Evolutionary conservation across 768 basidiomycete species (phyloP), one percentile per base, ranked within the genome.

Genomic region (Collybia nuda): DNA sequence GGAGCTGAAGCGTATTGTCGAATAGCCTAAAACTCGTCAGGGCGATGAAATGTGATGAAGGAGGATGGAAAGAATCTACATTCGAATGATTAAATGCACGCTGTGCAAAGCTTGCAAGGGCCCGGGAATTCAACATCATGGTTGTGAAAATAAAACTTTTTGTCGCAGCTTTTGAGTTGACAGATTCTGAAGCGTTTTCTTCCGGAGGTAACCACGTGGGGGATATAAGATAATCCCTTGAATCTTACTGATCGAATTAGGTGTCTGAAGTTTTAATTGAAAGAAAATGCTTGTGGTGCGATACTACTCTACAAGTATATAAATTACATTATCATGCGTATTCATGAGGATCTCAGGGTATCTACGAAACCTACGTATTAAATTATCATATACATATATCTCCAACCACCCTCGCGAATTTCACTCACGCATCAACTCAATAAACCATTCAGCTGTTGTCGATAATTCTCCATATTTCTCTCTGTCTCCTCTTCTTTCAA

Each of bases 401-500:
- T 50, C 47, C 36, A 51, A 51, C 40, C 22, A 47, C 47, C 50
- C 28, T 15, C 18, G 15, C 32, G 40, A 15, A 41, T 28, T 17
- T 49, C 22, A 28, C 23, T 36, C 23, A 36, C 17, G 45, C 54
- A 73, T 59, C 71, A 74, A 76, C 90, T 93, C 54, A 98, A 73
- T 35, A 98, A 70, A 47, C 93, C 93, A 50, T 92, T 86, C 55
- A 98, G 77, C 65, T 97, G 89, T 59, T 90, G 82, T 60, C 90
- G 86, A 71, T 96, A 95, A 56, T 86, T 81, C 67, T 94, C 90
- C 86, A 96, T 89, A 57, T 88, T 89, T 54, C 82, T 79, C 67
- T 93, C 93, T 43, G 84, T 85, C 68, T 93, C 90, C 60, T 89
- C 87, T 55, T 93, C 91, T 57, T 88, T 84, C 59, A 78, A 45